phyloP scores from a whole-genome alignment of 2,329 filamentous ascomycete species.

The Ambrosiella xylebori region DNA sequence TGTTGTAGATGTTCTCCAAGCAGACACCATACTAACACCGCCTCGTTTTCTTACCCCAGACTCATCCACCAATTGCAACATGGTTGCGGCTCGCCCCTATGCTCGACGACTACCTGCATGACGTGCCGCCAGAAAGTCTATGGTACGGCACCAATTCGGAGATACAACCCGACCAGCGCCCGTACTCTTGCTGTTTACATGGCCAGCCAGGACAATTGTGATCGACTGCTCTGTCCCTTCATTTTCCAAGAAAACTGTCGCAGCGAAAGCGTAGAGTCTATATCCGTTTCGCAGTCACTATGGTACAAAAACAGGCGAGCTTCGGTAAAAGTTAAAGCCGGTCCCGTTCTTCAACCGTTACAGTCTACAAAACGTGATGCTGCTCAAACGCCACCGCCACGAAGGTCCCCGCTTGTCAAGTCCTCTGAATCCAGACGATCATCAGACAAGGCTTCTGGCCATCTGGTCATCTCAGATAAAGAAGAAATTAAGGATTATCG shows the following conservation, averaged over 20 bases:
- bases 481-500: conserved; percentile 37
- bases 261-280: conserved; percentile 29
- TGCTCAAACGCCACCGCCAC: not conserved
- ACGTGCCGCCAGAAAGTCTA: conserved; percentile 54
- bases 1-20: not conserved
- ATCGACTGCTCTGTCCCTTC: conserved; percentile 46
- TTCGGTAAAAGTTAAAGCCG: not conserved
- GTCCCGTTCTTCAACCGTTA: not conserved
- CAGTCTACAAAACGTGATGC: not conserved
- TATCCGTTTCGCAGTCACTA: conserved; percentile 24
- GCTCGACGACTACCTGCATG: conserved; percentile 63
- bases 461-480: conserved; percentile 24
- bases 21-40: conserved; percentile 13
- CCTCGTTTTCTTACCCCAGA: conserved; percentile 24
- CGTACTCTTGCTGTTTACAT: conserved; percentile 65
- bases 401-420: not conserved
- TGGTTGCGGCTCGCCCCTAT: conserved; percentile 54
- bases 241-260: conserved; percentile 27
- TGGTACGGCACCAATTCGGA: conserved; percentile 50
- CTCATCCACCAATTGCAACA: conserved; percentile 69
- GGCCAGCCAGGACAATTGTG: conserved; percentile 62
- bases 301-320: conserved; percentile 9
- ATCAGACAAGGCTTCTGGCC: not conserved
- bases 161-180: conserved; percentile 68
- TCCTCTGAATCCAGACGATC: not conserved